Conservation (phyloP, 305 asterid genomes). For the Rubia peregrina region DNA sequence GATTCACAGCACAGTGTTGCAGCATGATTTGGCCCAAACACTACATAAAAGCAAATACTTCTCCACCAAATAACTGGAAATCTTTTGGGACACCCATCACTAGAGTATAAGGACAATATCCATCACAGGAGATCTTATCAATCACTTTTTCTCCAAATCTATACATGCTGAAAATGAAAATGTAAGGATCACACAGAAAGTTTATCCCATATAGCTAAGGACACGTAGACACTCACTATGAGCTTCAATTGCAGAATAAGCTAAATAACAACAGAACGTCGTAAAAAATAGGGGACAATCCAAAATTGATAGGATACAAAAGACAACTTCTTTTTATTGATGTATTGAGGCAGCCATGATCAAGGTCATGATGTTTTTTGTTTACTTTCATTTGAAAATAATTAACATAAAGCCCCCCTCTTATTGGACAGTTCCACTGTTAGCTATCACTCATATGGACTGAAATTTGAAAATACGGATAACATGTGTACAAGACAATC, state of each 20-base stretch:
- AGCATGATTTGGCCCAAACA: neutral
- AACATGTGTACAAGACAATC: neutral
- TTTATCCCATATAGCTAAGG: neutral
- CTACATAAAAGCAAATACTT: neutral
- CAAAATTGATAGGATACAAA: no score
- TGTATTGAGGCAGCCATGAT: neutral
- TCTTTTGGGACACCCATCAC: neutral
- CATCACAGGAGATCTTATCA: no score
- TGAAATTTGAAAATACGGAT: neutral
- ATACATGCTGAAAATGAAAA: no score
- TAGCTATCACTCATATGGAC: neutral
- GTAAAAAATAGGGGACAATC: neutral
- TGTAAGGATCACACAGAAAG: no score
- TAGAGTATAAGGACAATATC: no score
- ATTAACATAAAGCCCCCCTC: neutral
- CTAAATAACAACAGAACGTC: neutral
- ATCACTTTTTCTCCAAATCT: neutral
- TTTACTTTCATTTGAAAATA: neutral
- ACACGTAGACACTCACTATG: neutral
- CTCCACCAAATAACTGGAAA: neutral
- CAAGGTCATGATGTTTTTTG: no score
- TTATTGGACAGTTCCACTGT: neutral
- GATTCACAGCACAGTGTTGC: neutral
- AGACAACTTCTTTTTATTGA: neutral
- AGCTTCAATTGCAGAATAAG: neutral